Evolutionary conservation across 495 filamentous ascomycete species (phyloP).

Genomic region (Ramalina peruviana): DNA sequence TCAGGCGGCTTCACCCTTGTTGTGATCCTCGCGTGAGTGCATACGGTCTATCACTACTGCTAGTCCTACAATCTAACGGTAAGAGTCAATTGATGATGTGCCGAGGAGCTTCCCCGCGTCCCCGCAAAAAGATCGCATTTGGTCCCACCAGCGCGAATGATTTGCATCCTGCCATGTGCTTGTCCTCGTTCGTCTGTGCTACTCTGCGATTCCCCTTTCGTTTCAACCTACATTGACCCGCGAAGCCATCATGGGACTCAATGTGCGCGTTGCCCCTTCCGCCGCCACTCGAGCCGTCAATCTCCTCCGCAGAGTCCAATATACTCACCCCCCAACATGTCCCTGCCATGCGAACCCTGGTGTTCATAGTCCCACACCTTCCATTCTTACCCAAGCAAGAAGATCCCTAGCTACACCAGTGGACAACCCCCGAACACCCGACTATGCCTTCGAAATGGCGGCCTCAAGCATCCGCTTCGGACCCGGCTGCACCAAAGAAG

Average conservation of each 20-base stretch:
- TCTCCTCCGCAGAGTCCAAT: conserved; percentile 79
- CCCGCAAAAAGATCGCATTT: too few relatives aligned
- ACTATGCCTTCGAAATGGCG: conserved; percentile 97
- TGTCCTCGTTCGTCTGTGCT: not conserved
- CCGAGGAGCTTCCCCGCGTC: too few relatives aligned
- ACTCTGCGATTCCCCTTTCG: too few relatives aligned
- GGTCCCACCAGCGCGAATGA: too few relatives aligned
- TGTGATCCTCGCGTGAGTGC: too few relatives aligned
- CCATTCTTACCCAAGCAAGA: conserved; percentile 40
- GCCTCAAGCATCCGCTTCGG: conserved; percentile 89
- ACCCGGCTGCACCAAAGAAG: conserved; percentile 82
- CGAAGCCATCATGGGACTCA: conserved; percentile 8
- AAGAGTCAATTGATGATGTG: too few relatives aligned
- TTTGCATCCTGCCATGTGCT: not conserved
- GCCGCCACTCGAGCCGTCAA: conserved; percentile 64
- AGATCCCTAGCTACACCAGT: conserved; percentile 59
- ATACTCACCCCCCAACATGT: conserved; percentile 74
- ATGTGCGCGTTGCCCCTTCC: conserved; percentile 45
- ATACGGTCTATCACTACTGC: too few relatives aligned
- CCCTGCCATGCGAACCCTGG: conserved; percentile 83
- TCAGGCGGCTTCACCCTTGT: too few relatives aligned
- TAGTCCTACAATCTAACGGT: too few relatives aligned
- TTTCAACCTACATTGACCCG: too few relatives aligned
- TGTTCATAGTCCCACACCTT: conserved; percentile 40
- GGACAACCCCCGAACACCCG: conserved; percentile 60